Evolutionary conservation across 805 yeast species (phyloP), one percentile per base, ranked within the genome.

Genomic region (Tetrapisispora pingtungensis): DNA sequence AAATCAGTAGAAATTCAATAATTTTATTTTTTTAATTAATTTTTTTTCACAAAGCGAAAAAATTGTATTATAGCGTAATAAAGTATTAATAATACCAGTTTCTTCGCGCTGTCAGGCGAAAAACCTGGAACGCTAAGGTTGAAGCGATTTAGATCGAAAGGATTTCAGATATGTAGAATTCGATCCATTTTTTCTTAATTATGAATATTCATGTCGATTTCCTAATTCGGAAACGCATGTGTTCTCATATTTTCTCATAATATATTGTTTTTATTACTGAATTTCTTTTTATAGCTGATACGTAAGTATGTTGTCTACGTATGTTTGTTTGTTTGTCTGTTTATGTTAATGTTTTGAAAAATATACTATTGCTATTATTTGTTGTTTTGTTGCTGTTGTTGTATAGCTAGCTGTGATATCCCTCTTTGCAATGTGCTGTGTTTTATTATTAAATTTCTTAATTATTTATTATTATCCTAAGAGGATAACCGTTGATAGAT

Each of bases 41-140:
- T 32, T 32, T 32, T 32, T 32, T 22, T 22, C 7, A 22, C 26
- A 22, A 22, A 22, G 26, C 26, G 26, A 22, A 22, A 22, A 22
- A 22, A 22, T 22, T 22, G 5, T 6, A 22, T 22, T 22, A 22
- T 32, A n/a, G 34, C 18, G 17, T 32, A 7, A 32, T n/a, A n/a
- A 32, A n/a, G 7, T n/a, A n/a, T n/a, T 32, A 62, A 53, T 12
- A n/a, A 40, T 45, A 10, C 42, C 42, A 39, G 42, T 39, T 39
- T 31, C 45, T 56, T 57, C 59, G 50, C 61, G 27, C 42, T 33
- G 35, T 13, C 17, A 37, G 48, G 64, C 44, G 64, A 58, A 59
- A 55, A 47, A 42, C 41, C 46, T 53, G 62, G 64, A 56, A 59
- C 56, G 48, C 26, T 43, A 43, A 46, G 43, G 33, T 45, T 41